Evolutionary conservation across 202 grass and related monocot genomes (phyloP), one percentile per base, ranked within the genome.

Genomic region (Carex arenaria): DNA sequence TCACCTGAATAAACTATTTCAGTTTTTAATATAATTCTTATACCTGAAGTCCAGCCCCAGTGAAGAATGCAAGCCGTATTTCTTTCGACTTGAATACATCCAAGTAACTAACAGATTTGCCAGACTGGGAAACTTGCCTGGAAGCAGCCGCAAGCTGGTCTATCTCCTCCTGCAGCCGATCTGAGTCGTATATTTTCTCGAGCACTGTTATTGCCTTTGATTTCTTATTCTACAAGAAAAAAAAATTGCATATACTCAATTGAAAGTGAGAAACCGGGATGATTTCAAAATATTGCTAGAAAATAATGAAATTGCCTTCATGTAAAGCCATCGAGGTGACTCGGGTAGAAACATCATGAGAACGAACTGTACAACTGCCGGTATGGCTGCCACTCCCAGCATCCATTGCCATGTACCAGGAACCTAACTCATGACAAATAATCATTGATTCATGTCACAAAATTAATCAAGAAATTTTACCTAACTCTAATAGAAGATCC

Each of bases 1-100:
- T 34, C 52, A 77, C 7, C 23, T n/a, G 28, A 31, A 31, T 30
- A 22, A 42, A 71, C 45, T 23, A 2, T 42, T 67, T 69, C 1
- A 10, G 1, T 42, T 69, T 69, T 15, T 26, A 51, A 31, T 18
- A n/a, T 76, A 23, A 49, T 56, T 72, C 1, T 77, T 18, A 17
- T 81, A 94, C 94, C 94, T 94, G 94, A 87, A 97, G 90, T 54
- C 92, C 94, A 89, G 94, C 91, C 70, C 94, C 94, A 61, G 92
- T 89, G 11, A 89, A 92, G 89, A 97, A 94, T 2, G 94, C 94
- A 69, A 94, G 87, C 74, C 94, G 84, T 67, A 97, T 80, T 88
- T 97, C 94, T 69, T 94, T 97, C 1, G 38, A 89, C 69, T 86
- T 94, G 71, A 97, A 92, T 63, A 97, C 89, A 72, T 94, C 88